Evolutionary conservation across 805 yeast species (phyloP).

Genomic region (Wickerhamomyces rabaulensis): DNA sequence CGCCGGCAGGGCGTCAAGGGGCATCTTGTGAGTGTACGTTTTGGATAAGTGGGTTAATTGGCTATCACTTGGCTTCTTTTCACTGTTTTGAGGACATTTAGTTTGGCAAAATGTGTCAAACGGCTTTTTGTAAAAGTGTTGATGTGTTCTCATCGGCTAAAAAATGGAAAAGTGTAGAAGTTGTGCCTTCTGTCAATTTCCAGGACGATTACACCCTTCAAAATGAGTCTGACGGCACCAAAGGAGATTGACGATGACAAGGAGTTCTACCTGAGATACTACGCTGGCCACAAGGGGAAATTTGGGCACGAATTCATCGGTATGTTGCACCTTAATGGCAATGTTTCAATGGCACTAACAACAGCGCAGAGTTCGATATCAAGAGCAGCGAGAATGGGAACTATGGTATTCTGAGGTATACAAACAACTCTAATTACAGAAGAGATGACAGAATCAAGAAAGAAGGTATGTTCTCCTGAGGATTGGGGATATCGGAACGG

Average conservation of each 20-base stretch:
- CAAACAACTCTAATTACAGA: constrained; percentile 42
- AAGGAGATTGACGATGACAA: not conserved
- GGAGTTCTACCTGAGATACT: constrained; percentile 34
- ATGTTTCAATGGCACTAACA: not conserved
- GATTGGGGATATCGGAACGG: not conserved
- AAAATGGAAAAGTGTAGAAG: no score
- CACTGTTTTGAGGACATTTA: not conserved
- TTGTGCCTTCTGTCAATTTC: no score
- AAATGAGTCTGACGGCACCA: not conserved
- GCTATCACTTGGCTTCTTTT: not conserved
- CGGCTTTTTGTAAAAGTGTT: not conserved
- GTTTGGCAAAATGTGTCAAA: not conserved
- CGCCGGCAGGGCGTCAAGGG: constrained; percentile 13
- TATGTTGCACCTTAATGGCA: constrained; percentile 1
- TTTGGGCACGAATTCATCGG: constrained; percentile 43
- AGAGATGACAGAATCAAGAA: constrained; percentile 36
- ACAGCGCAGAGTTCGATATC: constrained; percentile 29
- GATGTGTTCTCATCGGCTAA: not conserved
- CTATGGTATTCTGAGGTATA: constrained; percentile 31
- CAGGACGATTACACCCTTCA: not conserved
- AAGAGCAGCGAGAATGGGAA: constrained; percentile 24
- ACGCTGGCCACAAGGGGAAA: constrained; percentile 38
- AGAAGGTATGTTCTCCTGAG: constrained; percentile 20
- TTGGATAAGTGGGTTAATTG: not conserved
- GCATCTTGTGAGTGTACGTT: not conserved